These are phyloP conservation scores for Mucor indicus DNA, from an alignment of 371 early-diverging fungal species.

Conservation along the genomic window DNA sequence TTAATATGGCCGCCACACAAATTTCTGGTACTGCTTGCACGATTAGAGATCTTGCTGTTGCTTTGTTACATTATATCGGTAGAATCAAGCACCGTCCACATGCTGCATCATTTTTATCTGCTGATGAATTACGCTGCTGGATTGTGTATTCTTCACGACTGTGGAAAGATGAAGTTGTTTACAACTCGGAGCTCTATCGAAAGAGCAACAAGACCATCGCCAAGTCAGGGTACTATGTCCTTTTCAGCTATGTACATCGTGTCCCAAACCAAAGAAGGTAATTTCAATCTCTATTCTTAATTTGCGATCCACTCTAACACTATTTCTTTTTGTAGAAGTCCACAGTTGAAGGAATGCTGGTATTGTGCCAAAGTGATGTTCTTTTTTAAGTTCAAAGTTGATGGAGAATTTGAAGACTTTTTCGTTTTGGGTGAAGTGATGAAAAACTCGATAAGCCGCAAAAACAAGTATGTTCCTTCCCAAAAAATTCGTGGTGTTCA, in stretches of 20 bases:
- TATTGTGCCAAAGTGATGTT: no score
- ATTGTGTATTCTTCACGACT: neutral
- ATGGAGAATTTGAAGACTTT: no score
- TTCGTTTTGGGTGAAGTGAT: no score
- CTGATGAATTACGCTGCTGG: neutral
- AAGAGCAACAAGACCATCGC: neutral
- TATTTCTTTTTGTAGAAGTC: no score
- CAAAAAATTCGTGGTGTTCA: no score
- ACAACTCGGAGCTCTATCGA: neutral
- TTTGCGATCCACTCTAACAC: no score
- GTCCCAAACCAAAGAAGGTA: no score
- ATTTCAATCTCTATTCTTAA: no score
- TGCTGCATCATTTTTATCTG: neutral
- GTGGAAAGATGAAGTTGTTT: neutral
- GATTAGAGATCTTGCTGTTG: neutral
- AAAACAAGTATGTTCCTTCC: no score
- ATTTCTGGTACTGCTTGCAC: neutral
- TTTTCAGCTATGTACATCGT: neutral
- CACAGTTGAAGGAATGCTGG: no score
- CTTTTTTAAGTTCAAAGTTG: no score
- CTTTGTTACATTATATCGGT: neutral
- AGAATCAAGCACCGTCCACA: neutral
- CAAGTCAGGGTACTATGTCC: neutral
- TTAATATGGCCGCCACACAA: neutral
- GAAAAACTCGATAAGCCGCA: no score